Evolutionary conservation across 2,329 filamentous ascomycete genomes (phyloP), one percentile per base, ranked within the genome.

Genomic region (Penicillium sp.): DNA sequence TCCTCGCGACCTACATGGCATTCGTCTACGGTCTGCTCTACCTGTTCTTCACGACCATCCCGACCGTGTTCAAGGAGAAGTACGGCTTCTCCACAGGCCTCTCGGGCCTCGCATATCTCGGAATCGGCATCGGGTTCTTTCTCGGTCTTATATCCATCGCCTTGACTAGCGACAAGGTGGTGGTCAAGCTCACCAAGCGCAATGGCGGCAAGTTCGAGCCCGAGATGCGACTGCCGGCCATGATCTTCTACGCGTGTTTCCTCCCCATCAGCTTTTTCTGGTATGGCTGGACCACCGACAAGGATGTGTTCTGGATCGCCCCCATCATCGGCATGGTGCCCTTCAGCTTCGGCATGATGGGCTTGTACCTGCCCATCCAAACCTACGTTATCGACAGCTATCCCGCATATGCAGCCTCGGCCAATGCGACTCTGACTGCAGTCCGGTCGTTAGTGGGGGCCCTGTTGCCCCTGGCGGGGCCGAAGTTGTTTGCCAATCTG

Each of bases 361-460:
- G 55, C 1, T 42, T 59, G 7, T 76, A 77, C 19, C 50, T 58
- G 56, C 76, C 75, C 21, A 72, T 77, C 27, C 76, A 80, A 36
- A 80, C 77, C n/a, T 84, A 84, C 50, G 67, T 82, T 3, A 74
- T 84, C 13, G 79, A 83, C 42, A 73, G 71, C 43, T 71, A 71
- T n/a, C 63, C 68, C 1, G 68, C 63, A 17, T 56, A 63, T 33
- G 71, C 73, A 0, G 73, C 73, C 0, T 66, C 59, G 36, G 74
- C 75, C 0, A 73, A 75, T 20, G 76, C 75, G 0, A 74, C 73
- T 0, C 70, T 75, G 10, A 74, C 75, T 0, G 71, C 79, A 3
- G 63, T 78, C 10, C 64, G 77, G 27, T 77, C 71, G 2, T 58
- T 81, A 8, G 39, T 49, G 18, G 47, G 46, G 6, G 46, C 40